Conservation (phyloP, 345 rosid genomes). For the Garcia nutans region DNA sequence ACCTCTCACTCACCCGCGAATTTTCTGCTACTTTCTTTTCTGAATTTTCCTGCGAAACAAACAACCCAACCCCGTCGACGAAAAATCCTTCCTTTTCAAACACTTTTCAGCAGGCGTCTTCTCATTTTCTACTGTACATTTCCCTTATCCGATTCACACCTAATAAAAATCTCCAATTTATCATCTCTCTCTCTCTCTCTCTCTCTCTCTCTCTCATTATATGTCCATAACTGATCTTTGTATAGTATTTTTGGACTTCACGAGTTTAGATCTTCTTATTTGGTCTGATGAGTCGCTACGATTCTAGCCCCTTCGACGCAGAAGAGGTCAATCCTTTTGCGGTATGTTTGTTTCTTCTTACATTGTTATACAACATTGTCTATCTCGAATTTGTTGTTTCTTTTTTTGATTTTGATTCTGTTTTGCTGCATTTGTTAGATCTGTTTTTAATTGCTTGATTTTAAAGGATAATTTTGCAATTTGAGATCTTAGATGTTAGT, state of each 20-base stretch:
- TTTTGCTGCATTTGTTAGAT: too few species aligned
- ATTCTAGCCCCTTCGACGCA: too few species aligned
- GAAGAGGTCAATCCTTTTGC: too few species aligned
- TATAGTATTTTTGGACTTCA: neutral
- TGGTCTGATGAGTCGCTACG: slow-evolving; percentile 62
- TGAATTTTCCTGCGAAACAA: slow-evolving; percentile 10
- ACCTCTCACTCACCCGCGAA: neutral
- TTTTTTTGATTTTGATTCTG: too few species aligned
- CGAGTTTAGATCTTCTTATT: slow-evolving; percentile 16
- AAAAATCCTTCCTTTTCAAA: neutral
- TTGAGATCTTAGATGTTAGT: too few species aligned
- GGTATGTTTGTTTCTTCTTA: too few species aligned
- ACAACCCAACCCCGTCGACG: neutral
- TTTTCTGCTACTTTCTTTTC: neutral
- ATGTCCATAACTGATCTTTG: slow-evolving; percentile 1
- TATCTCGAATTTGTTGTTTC: too few species aligned
- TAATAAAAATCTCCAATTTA: neutral
- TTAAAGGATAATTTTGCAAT: too few species aligned
- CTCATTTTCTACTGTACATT: neutral
- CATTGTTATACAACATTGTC: too few species aligned
- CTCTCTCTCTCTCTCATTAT: too few species aligned
- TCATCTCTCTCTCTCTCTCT: neutral
- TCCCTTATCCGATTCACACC: neutral
- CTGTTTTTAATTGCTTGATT: too few species aligned
- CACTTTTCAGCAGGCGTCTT: neutral